Base-by-base conservation (phyloP, 495 filamentous ascomycete genomes). In the Evansstolkia leycettana region DNA sequence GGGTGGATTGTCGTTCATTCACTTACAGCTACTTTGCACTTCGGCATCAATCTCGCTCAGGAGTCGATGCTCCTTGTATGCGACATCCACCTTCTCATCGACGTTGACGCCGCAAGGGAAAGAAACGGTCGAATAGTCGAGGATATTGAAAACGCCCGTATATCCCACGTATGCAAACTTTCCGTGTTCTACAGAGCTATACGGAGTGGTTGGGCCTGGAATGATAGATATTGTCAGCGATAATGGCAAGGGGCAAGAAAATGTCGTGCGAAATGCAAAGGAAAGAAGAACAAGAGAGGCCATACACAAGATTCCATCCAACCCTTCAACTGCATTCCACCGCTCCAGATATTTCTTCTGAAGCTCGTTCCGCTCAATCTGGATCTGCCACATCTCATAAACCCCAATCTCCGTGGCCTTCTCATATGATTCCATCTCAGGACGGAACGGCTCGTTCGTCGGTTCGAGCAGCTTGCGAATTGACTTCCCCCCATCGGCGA, bases 271-370 rank as follows among this genome's bases (percentile, higher is more conserved):
- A 2, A 9, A 5, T 8, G 4, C 15, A 19, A 13, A 17, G 12
- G 19, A 24, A n/a, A 34, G 18, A 25, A 39, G 13, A 32, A n/a
- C 7, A 17, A 37, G 7, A 31, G 14, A 17, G 16, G 5, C 33
- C 38, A 19, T 46, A 46, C 38, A 41, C 1, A 41, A 7, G 5
- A 46, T 19, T 2, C 30, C 43, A 30, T 46, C 43, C 17, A 46
- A 35, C 0, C 31, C 37, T 5, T 29, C 28, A 1, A 4, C 17
- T 11, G 24, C 34, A 30, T 44, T 48, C 65, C 66, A 75, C 4
- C 70, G 53, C 14, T 59, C 51, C 4, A 72, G 40, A 42, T 72
- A 64, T n/a, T 57, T 47, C 5, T 53, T 63, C 36, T 64, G 57
- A 7, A 72, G 46, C 5, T 48, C 46, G 2, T 37, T 51, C 34